Evolutionary conservation across 768 basidiomycete species (phyloP).

Genomic region (Tricholoma bakamatsutake): DNA sequence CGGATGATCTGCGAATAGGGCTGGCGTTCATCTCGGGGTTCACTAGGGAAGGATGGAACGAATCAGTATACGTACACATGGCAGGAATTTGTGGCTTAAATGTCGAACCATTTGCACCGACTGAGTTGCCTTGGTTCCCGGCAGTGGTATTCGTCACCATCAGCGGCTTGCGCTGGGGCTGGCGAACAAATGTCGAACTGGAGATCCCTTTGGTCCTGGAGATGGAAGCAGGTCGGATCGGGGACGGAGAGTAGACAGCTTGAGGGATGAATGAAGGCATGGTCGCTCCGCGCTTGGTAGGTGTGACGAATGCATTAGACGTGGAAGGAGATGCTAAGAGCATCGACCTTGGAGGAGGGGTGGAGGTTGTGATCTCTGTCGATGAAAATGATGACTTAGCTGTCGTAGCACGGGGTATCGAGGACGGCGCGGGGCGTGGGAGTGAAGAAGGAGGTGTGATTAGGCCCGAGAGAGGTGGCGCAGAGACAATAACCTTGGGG

Average conservation of each 20-base stretch:
- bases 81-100: conserved; percentile 45
- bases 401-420: conserved; percentile 38
- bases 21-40: conserved; percentile 29
- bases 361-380: conserved; percentile 20
- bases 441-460: conserved; percentile 27
- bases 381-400: conserved; percentile 30
- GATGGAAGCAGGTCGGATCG: conserved; percentile 23
- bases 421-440: conserved; percentile 36
- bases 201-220: conserved; percentile 27
- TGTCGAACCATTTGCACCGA: conserved; percentile 51
- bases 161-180: conserved; percentile 36
- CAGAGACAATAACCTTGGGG: conserved; percentile 3
- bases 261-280: conserved; percentile 61
- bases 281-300: conserved; percentile 43
- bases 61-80: conserved; percentile 59
- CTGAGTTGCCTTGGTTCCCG: conserved; percentile 17
- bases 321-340: conserved; percentile 19
- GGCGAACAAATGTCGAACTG: conserved; percentile 38
- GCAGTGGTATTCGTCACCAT: conserved; percentile 20
- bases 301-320: conserved; percentile 37
- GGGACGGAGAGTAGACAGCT: conserved; percentile 41
- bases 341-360: conserved; percentile 27
- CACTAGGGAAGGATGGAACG: conserved; percentile 27
- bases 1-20: conserved; percentile 36
- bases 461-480: conserved; percentile 8